Evolutionary conservation across 345 rosid genomes (phyloP).

Genomic region (Camelina sativa): DNA sequence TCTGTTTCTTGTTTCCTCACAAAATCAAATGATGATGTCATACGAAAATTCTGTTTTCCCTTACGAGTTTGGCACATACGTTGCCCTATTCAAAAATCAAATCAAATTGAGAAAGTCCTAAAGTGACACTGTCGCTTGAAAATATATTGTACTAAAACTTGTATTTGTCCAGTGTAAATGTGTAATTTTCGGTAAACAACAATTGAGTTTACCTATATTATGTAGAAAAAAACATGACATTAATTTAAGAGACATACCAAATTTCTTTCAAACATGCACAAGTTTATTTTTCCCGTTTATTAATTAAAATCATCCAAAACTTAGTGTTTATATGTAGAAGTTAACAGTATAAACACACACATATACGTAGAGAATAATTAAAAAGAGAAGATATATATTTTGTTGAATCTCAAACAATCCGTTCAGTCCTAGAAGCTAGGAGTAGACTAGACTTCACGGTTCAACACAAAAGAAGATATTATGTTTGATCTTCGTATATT

Average conservation of each 20-base stretch:
- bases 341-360: too few relatives aligned
- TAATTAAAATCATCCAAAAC: neutral
- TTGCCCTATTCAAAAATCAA: conserved; percentile 23
- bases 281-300: neutral
- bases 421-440: neutral
- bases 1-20: conserved; percentile 36
- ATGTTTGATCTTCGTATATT: neutral
- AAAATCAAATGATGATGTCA: conserved; percentile 35
- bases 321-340: too few relatives aligned
- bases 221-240: neutral
- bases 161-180: neutral
- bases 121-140: conserved; percentile 6
- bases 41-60: conserved; percentile 6
- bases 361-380: neutral
- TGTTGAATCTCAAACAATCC: neutral
- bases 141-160: neutral
- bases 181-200: neutral
- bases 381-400: neutral
- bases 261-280: neutral
- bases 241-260: neutral
- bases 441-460: conserved; percentile 15
- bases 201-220: neutral
- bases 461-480: neutral
- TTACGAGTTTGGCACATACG: conserved; percentile 19
- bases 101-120: neutral